Base-by-base conservation (phyloP, 1,139 yeast species). In the Ashbya aceris region DNA sequence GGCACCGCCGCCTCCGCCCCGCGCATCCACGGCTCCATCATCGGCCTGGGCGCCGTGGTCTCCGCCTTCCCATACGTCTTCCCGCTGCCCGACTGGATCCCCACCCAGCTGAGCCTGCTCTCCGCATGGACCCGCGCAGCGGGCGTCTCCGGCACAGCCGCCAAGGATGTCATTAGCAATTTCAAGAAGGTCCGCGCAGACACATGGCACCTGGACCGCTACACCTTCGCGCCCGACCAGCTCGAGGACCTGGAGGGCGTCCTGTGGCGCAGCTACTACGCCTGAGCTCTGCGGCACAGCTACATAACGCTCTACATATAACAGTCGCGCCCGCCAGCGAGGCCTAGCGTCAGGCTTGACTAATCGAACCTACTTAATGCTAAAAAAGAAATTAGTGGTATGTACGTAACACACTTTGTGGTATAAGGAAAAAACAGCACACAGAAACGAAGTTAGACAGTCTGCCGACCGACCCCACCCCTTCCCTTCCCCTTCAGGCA, bases 221-320 rank as follows among this genome's bases (percentile, higher is more conserved):
- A 71, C 53, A 78, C 77, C 7, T 93, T 93, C 61, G 76, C 79
- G 6, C 77, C 74, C 40, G 85, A 81, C 10, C 95, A 91, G 62
- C 69, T 87, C 40, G 94, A 87, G 55, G 96, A 87, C 60, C 68
- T 93, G 43, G 97, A 91, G 61, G 98, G 98, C 35, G 96, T 91
- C 3, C 67, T 89, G 34, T 83, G 95, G 83, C 83, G 85, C 61
- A 85, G 94, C 60, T 93, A 93, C 58, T 89, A 87, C 64, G 86
- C 89, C 31, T 86, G 63, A 55, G n/a, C 9, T 10, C 12, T 8
- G 13, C 8, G 5, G 31, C 13, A 6, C 31, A 4, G 13, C 23
- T 17, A 17, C 3, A 17, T 17, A 17, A 17, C 23, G 23, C 23
- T 17, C 23, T 17, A 17, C 6, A 17, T 17, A 17, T 6, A 17